A percentile compares a stretch with the other conserved stretches of the same genome.
phyloP scores from a whole-genome alignment of 768 basidiomycete species.

The Tubosaeta sp. region DNA sequence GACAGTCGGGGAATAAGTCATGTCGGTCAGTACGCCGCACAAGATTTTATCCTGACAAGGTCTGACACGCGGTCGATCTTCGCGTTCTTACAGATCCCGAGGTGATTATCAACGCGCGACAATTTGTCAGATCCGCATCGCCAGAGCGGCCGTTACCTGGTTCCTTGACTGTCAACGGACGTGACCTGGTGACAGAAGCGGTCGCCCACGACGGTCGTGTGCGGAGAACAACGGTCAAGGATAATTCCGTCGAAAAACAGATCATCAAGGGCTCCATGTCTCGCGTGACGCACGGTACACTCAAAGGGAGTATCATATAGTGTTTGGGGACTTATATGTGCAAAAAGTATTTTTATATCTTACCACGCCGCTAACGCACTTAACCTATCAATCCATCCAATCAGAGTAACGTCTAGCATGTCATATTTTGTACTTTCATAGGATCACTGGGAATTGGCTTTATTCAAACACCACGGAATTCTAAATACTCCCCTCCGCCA shows the following conservation, averaged over 20 bases:
- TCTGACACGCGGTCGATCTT: slow-evolving; percentile 3
- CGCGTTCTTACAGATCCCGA: slow-evolving; percentile 18
- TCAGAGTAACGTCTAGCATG: slow-evolving; percentile 4
- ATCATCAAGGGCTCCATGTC: slow-evolving; percentile 53
- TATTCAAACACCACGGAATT: not conserved
- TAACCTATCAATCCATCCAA: slow-evolving; percentile 10
- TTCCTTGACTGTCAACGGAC: slow-evolving; percentile 30
- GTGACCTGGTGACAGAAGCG: slow-evolving; percentile 36
- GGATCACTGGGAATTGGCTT: slow-evolving; percentile 3
- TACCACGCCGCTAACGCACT: slow-evolving; percentile 5
- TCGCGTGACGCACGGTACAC: slow-evolving; percentile 35
- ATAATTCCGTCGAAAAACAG: slow-evolving; percentile 43
- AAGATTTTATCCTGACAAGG: not conserved
- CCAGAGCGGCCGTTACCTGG: slow-evolving; percentile 25
- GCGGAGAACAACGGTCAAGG: slow-evolving; percentile 36
- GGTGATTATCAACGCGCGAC: slow-evolving; percentile 18
- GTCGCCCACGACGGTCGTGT: slow-evolving; percentile 38
- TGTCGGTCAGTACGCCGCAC: slow-evolving; percentile 37
- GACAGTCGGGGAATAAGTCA: slow-evolving; percentile 54
- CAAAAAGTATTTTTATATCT: slow-evolving; percentile 15
- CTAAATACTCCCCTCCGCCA: slow-evolving; percentile 78
- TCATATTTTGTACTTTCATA: slow-evolving; percentile 14
- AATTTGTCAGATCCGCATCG: slow-evolving; percentile 13
- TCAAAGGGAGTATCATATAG: slow-evolving; percentile 11
- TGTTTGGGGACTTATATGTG: not conserved